Evolutionary conservation across 164 flowering plant species (phyloP), one percentile per base, ranked within the genome.

Genomic region (Nymphaea thermarum): DNA sequence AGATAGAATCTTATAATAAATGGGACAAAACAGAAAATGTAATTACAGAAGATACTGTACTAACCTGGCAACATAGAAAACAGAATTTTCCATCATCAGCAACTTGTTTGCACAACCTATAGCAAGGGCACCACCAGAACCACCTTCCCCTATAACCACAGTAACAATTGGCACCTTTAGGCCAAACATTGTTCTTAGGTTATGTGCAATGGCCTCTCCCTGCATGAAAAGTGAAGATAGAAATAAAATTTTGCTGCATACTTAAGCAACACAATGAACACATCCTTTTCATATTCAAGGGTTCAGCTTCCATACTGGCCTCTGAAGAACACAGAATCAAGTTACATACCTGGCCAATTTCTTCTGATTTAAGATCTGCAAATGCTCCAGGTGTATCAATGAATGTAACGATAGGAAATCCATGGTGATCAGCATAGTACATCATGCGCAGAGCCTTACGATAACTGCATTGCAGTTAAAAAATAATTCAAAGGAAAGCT

Each of bases 71-170:
- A 73, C 78, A 66, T 75, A 78, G 64, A 78, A 78, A 17, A 71
- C 78, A 51, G 78, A 65, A 67, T 75, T 78, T 65, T 78, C 76
- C 43, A 75, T 36, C 78, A 78, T 78, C 12, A 72, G 68, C 72
- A 78, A 57, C 66, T 75, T 75, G 64, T 78, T 78, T 65, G 78
- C 76, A 71, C 81, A 78, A 12, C 70, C 81, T 67, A 78, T 78
- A 44, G 81, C 81, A 68, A 78, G 78, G 65, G 81, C 81, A 25
- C 81, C 81, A 70, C 81, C 81, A 60, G 81, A 78, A 36, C 81
- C 81, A 68, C 78, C 81, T 70, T 78, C 80, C 43, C 78, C 80
- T 64, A 70, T 78, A 17, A 75, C 78, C 51, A 78, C 73, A 36
- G 74, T 44, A 57, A 78, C 66, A 12, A 75, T 71, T 41, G 81